Conservation (phyloP, 2,329 filamentous ascomycete species). For the Leptodontidium sp. region DNA sequence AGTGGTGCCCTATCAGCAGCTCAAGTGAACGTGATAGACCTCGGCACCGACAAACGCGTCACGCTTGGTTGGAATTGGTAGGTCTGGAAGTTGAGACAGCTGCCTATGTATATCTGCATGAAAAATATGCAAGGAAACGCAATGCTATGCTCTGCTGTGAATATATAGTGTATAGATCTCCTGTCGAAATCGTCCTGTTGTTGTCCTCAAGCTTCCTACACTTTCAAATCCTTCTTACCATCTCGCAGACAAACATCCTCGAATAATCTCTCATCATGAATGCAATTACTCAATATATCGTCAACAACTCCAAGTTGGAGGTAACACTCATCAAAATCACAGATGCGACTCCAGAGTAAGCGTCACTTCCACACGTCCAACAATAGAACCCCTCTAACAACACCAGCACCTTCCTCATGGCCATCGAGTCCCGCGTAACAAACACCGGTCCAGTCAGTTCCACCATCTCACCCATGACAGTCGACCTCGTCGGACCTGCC, state of each 20-base stretch:
- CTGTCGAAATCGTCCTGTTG: neutral
- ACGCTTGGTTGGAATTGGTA: neutral
- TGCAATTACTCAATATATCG: constrained; percentile 29
- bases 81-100: constrained; percentile 1
- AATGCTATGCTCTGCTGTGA: neutral
- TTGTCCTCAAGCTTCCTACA: neutral
- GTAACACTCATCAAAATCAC: constrained; percentile 31
- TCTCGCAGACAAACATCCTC: neutral
- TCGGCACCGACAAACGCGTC: constrained; percentile 2
- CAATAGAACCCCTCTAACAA: neutral
- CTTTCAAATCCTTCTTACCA: neutral
- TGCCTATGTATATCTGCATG: constrained; percentile 6
- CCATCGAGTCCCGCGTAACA: constrained; percentile 22
- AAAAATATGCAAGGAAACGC: neutral
- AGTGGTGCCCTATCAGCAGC: neutral
- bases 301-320: constrained; percentile 28
- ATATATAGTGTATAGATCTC: neutral
- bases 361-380: no score
- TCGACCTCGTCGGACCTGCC: constrained; percentile 25
- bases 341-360: constrained; percentile 31
- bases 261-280: constrained; percentile 24
- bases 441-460: constrained; percentile 28
- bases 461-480: constrained; percentile 27
- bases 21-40: constrained; percentile 11
- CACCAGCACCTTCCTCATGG: constrained; percentile 29